These are phyloP conservation scores for Stylosanthes scabra DNA, from an alignment of 331 rosid genomes.

Conservation along the genomic window DNA sequence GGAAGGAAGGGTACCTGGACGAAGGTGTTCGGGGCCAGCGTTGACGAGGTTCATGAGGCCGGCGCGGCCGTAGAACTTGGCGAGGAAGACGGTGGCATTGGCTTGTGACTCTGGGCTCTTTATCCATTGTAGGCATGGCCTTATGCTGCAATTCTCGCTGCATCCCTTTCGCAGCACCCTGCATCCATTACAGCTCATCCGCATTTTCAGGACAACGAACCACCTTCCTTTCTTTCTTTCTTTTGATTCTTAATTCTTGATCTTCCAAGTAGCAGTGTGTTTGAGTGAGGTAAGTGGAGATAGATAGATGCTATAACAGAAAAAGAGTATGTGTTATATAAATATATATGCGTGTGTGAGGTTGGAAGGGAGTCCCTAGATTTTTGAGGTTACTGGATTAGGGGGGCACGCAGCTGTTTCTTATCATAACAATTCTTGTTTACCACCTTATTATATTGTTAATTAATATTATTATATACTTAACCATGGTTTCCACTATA, in stretches of 20 bases:
- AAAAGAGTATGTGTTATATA: too few relatives aligned
- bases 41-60: constrained; percentile 95
- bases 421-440: not conserved
- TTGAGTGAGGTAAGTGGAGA: not conserved
- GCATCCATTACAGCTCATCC: constrained; percentile 98
- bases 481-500: constrained; percentile 53
- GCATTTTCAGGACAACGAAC: too few relatives aligned
- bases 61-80: constrained; percentile 97
- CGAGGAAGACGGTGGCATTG: constrained; percentile 94
- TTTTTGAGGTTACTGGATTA: constrained; percentile 48
- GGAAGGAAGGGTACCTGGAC: constrained; percentile 59
- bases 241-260: too few relatives aligned
- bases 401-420: constrained; percentile 60
- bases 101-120: constrained; percentile 93
- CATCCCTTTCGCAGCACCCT: constrained; percentile 93
- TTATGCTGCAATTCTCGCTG: constrained; percentile 82
- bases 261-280: not conserved
- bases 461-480: constrained; percentile 10
- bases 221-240: too few relatives aligned
- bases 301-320: too few relatives aligned
- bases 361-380: constrained; percentile 45
- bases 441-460: not conserved
- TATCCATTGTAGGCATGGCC: constrained; percentile 95
- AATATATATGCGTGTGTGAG: not conserved
- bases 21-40: constrained; percentile 96